Conservation (phyloP, 2,329 filamentous ascomycete species). For the Akanthomyces uredinophilus region DNA sequence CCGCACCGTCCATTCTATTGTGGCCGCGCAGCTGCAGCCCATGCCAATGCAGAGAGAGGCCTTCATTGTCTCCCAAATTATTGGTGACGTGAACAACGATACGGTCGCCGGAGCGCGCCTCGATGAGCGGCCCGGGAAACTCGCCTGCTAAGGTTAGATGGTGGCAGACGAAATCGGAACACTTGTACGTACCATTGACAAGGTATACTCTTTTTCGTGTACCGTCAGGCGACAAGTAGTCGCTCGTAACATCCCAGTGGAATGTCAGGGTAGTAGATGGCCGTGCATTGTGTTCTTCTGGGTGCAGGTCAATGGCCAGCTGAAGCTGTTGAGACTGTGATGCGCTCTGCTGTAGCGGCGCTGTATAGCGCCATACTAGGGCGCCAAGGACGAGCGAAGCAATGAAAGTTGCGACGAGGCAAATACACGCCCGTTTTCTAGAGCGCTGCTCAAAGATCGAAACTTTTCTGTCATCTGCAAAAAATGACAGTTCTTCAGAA, state of each 20-base stretch:
- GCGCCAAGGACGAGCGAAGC: background rate
- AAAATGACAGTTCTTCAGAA: background rate
- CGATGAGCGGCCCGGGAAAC: constrained; percentile 40
- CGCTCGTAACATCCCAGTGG: constrained; percentile 9
- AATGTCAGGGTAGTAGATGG: background rate
- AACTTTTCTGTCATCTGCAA: background rate
- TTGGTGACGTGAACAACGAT: constrained; percentile 61
- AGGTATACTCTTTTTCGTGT: constrained; percentile 13
- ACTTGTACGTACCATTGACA: constrained; percentile 13
- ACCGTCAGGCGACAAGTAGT: background rate
- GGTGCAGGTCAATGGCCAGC: background rate
- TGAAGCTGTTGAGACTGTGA: background rate
- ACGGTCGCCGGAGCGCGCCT: constrained; percentile 46
- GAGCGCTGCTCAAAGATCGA: background rate
- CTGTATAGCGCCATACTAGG: background rate
- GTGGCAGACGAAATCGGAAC: background rate
- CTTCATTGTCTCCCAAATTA: constrained; percentile 41
- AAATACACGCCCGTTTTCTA: background rate
- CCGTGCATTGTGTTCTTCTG: background rate
- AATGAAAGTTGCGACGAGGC: background rate
- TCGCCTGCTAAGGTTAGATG: constrained; percentile 6
- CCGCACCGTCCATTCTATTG: constrained; percentile 42
- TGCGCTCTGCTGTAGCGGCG: background rate
- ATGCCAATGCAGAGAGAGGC: constrained; percentile 46
- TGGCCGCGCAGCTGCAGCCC: constrained; percentile 40